phyloP scores from a whole-genome alignment of 805 yeast genomes.

The Starmerella powellii region DNA sequence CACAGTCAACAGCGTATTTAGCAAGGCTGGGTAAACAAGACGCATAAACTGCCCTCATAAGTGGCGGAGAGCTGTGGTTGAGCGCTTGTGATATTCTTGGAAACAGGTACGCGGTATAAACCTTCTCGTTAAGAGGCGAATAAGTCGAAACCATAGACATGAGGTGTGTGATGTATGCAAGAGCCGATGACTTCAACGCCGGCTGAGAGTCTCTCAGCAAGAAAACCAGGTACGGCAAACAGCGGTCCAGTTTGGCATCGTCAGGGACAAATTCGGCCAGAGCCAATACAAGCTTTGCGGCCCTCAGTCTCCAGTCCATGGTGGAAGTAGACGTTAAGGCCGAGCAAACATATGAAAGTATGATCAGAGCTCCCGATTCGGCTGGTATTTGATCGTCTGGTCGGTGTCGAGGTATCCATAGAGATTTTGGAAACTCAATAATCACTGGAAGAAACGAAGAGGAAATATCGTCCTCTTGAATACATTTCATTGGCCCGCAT shows the following conservation, averaged over 20 bases:
- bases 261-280: slow-evolving; percentile 68
- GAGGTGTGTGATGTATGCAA: slow-evolving; percentile 55
- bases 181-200: slow-evolving; percentile 54
- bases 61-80: slow-evolving; percentile 32
- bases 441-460: slow-evolving; percentile 12
- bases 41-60: slow-evolving; percentile 59
- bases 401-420: slow-evolving; percentile 10
- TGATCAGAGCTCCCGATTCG: slow-evolving; percentile 40
- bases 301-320: slow-evolving; percentile 49
- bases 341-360: slow-evolving; percentile 48
- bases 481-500: slow-evolving; percentile 1
- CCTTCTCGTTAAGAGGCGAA: slow-evolving; percentile 59
- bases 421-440: slow-evolving; percentile 6
- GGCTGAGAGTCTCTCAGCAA: slow-evolving; percentile 57
- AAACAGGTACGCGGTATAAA: slow-evolving; percentile 71
- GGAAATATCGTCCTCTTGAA: slow-evolving; percentile 6
- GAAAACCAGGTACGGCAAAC: slow-evolving; percentile 67
- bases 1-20: slow-evolving; percentile 38
- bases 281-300: slow-evolving; percentile 64
- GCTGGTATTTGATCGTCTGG: background rate
- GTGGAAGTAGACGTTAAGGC: slow-evolving; percentile 48
- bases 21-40: slow-evolving; percentile 64
- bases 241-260: slow-evolving; percentile 73
- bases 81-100: slow-evolving; percentile 47
- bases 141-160: slow-evolving; percentile 50